Percentiles rank a stretch among this genome's conserved stretches.
These are phyloP conservation scores for Yarrowia sp. DNA, from an alignment of 805 yeast species.

Conservation along the genomic window DNA sequence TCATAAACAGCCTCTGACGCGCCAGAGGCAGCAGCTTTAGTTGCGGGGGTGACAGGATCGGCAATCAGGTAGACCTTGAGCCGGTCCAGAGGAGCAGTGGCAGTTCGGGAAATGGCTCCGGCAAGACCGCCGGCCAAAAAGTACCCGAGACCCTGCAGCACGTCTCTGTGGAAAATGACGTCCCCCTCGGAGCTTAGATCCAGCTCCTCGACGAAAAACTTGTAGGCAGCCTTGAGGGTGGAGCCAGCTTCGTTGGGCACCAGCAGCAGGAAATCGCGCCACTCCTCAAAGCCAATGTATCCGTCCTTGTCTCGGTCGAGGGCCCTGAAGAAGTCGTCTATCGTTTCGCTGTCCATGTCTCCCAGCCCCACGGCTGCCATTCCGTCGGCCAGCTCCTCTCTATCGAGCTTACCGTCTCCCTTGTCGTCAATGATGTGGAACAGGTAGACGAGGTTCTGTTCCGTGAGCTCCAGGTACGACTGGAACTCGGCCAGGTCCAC, in stretches of 20 bases:
- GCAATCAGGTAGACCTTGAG: constrained; percentile 92
- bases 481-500: constrained; percentile 56
- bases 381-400: constrained; percentile 65
- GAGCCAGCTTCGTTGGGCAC: constrained; percentile 60
- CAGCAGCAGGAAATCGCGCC: constrained; percentile 74
- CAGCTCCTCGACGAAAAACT: constrained; percentile 72
- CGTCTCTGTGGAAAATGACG: constrained; percentile 74
- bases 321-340: constrained; percentile 54
- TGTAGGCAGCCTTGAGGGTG: constrained; percentile 68
- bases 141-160: constrained; percentile 80
- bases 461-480: constrained; percentile 61
- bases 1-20: constrained; percentile 11
- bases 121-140: constrained; percentile 93
- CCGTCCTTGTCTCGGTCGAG: constrained; percentile 58
- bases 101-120: constrained; percentile 92
- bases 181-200: constrained; percentile 91
- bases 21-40: constrained; percentile 43
- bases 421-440: constrained; percentile 67
- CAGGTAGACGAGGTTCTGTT: constrained; percentile 64
- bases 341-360: constrained; percentile 50
- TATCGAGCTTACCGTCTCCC: constrained; percentile 65
- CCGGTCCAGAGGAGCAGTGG: constrained; percentile 96
- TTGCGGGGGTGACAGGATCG: constrained; percentile 44
- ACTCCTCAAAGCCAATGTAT: constrained; percentile 75
- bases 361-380: constrained; percentile 52